Evolutionary conservation across 495 filamentous ascomycete species (phyloP).

Genomic region (Lophiostoma macrostomum): DNA sequence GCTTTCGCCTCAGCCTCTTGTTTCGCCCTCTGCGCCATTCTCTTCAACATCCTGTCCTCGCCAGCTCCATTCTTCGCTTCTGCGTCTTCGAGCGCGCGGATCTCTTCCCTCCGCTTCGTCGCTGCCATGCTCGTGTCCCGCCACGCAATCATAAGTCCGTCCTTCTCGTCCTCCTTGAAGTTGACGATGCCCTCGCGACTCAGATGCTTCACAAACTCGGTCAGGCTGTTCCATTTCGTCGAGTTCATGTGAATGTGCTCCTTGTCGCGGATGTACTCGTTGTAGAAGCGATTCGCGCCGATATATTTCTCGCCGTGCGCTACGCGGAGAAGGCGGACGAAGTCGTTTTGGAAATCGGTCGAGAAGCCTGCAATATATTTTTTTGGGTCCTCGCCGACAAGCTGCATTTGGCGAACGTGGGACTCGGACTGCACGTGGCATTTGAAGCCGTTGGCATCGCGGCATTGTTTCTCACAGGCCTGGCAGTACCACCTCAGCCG

Average conservation of each 20-base stretch:
- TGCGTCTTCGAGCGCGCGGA: slow-evolving; percentile 76
- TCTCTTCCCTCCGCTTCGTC: slow-evolving; percentile 70
- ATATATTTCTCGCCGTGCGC: slow-evolving; percentile 83
- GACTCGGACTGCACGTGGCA: slow-evolving; percentile 74
- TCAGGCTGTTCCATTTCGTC: slow-evolving; percentile 78
- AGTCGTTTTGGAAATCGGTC: slow-evolving; percentile 75
- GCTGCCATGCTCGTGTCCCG: slow-evolving; percentile 87
- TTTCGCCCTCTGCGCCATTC: slow-evolving; percentile 76
- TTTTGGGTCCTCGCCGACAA: slow-evolving; percentile 78
- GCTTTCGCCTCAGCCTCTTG: slow-evolving; percentile 51
- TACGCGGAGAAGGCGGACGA: slow-evolving; percentile 69
- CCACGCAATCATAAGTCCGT: slow-evolving; percentile 79
- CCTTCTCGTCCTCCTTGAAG: slow-evolving; percentile 85
- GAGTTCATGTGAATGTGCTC: slow-evolving; percentile 93
- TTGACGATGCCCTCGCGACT: slow-evolving; percentile 79
- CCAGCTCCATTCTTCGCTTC: slow-evolving; percentile 88
- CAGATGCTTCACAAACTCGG: slow-evolving; percentile 82
- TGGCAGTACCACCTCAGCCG: slow-evolving; percentile 85
- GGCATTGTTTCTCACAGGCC: slow-evolving; percentile 56
- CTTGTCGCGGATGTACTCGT: slow-evolving; percentile 75
- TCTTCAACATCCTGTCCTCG: slow-evolving; percentile 72
- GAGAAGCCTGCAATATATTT: slow-evolving; percentile 75
- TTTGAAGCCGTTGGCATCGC: slow-evolving; percentile 76
- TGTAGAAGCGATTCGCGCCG: slow-evolving; percentile 87
- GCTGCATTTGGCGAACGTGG: slow-evolving; percentile 80